A percentile compares a stretch with the other conserved stretches of the same genome.
phyloP scores from a whole-genome alignment of 129 eudicot species.

The Lactuca sativa region DNA sequence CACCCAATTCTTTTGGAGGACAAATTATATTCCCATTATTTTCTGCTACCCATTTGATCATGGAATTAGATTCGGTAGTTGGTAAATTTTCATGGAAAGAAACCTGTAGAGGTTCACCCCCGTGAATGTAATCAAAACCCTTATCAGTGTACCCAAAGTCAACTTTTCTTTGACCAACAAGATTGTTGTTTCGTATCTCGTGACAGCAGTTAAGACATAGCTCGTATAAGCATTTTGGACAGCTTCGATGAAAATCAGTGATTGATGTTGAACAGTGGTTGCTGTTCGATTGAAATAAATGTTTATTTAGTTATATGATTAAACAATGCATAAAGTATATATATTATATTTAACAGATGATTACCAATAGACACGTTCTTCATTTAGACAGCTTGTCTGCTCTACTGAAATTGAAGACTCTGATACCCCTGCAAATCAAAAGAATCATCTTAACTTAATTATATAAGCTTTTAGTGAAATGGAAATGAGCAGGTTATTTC shows the following conservation, averaged over 20 bases:
- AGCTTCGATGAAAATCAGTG: constrained; percentile 92
- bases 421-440: constrained; percentile 41
- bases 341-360: constrained; percentile 7
- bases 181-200: constrained; percentile 57
- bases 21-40: constrained; percentile 53
- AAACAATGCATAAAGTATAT: no score
- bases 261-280: constrained; percentile 87
- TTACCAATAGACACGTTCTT: constrained; percentile 92
- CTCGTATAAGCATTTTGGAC: constrained; percentile 80
- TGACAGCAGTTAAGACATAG: constrained; percentile 77
- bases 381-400: constrained; percentile 41
- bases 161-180: constrained; percentile 36
- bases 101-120: constrained; percentile 55
- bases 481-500: not conserved
- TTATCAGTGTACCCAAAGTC: constrained; percentile 38
- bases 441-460: constrained; percentile 13
- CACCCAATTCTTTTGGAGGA: constrained; percentile 77
- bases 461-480: not conserved
- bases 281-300: constrained; percentile 41
- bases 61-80: constrained; percentile 11
- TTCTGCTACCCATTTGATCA: constrained; percentile 42
- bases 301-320: not conserved
- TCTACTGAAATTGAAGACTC: constrained; percentile 43
- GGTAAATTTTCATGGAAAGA: constrained; percentile 19
- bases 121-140: constrained; percentile 79